A percentile compares a stretch with the other conserved stretches of the same genome.
Conservation (phyloP, 768 basidiomycete species). For the Daedaleopsis nitida region DNA sequence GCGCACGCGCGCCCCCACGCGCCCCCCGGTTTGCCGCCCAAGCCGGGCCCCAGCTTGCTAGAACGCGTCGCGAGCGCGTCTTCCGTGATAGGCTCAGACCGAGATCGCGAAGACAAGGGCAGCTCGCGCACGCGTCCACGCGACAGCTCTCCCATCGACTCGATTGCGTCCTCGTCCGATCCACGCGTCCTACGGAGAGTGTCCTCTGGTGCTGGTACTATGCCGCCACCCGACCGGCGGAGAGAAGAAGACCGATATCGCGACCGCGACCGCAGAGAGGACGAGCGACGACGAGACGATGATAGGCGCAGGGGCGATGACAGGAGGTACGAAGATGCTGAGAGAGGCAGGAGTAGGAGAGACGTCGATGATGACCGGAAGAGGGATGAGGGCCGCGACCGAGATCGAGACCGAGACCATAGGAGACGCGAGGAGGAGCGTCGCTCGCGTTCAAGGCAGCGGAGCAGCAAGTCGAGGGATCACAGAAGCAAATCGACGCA, state of each 20-base stretch:
- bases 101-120: not conserved
- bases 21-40: not conserved
- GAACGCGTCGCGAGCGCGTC: conserved; percentile 8
- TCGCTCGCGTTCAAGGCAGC: not conserved
- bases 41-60: not conserved
- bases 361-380: not conserved
- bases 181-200: not conserved
- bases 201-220: not conserved
- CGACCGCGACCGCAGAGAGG: not conserved
- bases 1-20: not conserved
- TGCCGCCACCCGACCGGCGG: not conserved
- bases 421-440: conserved; percentile 12
- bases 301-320: conserved; percentile 11
- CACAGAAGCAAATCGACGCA: not conserved
- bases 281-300: conserved; percentile 7
- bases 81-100: not conserved
- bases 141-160: conserved; percentile 1
- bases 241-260: not conserved
- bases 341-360: not conserved
- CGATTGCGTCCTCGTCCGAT: conserved; percentile 6
- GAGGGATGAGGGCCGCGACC: conserved; percentile 1
- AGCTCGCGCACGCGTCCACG: not conserved
- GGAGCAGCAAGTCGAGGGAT: not conserved
- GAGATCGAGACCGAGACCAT: conserved; percentile 12
- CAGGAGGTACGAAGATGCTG: conserved; percentile 2